Base-by-base conservation (phyloP, 345 rosid genomes). In the Euphorbia pulcherrima region DNA sequence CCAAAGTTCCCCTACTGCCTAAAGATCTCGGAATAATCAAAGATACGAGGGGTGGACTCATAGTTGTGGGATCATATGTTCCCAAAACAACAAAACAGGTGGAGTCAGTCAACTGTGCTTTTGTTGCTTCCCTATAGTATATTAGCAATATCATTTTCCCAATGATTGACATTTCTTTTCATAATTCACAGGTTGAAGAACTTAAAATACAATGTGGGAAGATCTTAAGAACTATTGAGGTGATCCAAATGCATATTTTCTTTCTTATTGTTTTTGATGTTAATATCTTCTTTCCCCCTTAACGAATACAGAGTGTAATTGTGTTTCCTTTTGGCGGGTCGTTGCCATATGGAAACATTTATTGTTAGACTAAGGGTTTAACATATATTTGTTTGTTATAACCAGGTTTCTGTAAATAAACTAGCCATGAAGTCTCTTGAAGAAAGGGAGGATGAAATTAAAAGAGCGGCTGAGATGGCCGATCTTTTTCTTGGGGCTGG, bases 81-180 rank as follows among this genome's bases (percentile, higher is more conserved):
- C 96, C 98, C 0, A 93, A 93, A 78, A 93, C 97, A 71, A 93
- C 98, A 62, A 85, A 86, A 74, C 98, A 93, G 98, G 98, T 92
- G 61, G 17, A 57, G 44, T 46, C 57, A 55, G 50, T 69, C 61
- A 39, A 39, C 47, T 71, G 44, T 75, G 39, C 53, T 69, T 64
- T 77, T 26, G 70, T 56, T 23, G 60, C 60, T 40, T 71, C 59
- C 47, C 64, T 27, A n/a, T 60, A 41, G 48, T 17, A 16, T 12
- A 16, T 28, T 51, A 20, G 59, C 48, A 65, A 39, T 67, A 24
- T 37, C 37, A 37, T 30, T 41, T 58, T 0, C 39, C 41, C 29
- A 27, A 30, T 30, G 24, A 39, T 72, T 58, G 66, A 46, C 11
- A 27, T 48, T 68, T 50, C 14, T 29, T 50, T 46, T 66, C 27